Conservation (phyloP, 2,329 filamentous ascomycete species). For the Claviceps cyperi region DNA sequence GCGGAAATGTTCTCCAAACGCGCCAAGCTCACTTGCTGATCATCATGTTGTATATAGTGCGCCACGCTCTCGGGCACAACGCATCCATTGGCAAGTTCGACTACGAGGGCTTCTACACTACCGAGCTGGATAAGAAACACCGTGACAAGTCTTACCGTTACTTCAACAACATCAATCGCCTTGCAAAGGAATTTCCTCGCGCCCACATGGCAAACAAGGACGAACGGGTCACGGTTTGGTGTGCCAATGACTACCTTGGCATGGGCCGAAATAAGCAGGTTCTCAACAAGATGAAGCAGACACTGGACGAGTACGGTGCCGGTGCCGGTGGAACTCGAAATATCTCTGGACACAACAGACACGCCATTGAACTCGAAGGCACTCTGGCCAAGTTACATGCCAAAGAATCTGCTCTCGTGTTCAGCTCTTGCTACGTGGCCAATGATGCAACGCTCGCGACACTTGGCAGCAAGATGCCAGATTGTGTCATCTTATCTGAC, state of each 20-base stretch:
- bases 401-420: slow-evolving; percentile 84
- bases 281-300: slow-evolving; percentile 83
- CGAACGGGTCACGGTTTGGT: slow-evolving; percentile 93
- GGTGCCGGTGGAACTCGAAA: slow-evolving; percentile 93
- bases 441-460: slow-evolving; percentile 96
- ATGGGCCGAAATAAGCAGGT: slow-evolving; percentile 90
- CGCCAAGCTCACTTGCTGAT: not conserved
- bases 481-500: slow-evolving; percentile 96
- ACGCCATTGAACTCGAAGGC: slow-evolving; percentile 72
- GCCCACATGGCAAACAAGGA: slow-evolving; percentile 77
- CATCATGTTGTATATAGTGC: not conserved
- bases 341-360: slow-evolving; percentile 94
- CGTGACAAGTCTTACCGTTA: slow-evolving; percentile 99
- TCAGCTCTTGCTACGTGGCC: slow-evolving; percentile 95
- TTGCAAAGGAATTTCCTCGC: slow-evolving; percentile 89
- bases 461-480: slow-evolving; percentile 87
- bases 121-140: slow-evolving; percentile 94
- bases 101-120: slow-evolving; percentile 78
- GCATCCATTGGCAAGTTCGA: slow-evolving; percentile 51
- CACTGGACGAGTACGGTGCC: slow-evolving; percentile 84
- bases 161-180: slow-evolving; percentile 99
- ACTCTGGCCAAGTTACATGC: slow-evolving; percentile 78
- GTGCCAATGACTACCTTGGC: slow-evolving; percentile 95
- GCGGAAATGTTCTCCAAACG: not conserved
- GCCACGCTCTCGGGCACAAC: not conserved